phyloP scores from a whole-genome alignment of 306 rosid species.

The Vigna hirtella region DNA sequence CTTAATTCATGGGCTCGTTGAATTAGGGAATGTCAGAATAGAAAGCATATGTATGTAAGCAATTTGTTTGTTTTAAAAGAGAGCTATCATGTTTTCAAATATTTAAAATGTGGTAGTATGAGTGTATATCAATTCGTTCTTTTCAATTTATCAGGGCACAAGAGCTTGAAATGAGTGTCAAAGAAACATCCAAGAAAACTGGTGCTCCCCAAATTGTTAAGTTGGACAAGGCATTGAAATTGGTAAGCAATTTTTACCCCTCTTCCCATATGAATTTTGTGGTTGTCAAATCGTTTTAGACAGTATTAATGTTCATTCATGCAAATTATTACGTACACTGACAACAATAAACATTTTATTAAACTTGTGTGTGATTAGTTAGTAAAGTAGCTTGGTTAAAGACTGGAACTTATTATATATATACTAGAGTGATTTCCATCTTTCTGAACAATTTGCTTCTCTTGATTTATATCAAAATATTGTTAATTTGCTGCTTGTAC shows the following conservation, averaged over 20 bases:
- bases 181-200: slow-evolving; percentile 48
- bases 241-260: slow-evolving; percentile 57
- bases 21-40: background rate
- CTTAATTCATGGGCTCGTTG: too few species aligned
- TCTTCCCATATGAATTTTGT: slow-evolving; percentile 17
- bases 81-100: background rate
- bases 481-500: slow-evolving; percentile 13
- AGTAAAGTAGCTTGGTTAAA: background rate
- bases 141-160: slow-evolving; percentile 28
- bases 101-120: background rate
- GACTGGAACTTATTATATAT: slow-evolving; percentile 3
- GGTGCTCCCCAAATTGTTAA: slow-evolving; percentile 64
- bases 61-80: background rate
- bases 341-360: slow-evolving; percentile 10
- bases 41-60: background rate
- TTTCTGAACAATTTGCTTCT: slow-evolving; percentile 5
- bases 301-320: slow-evolving; percentile 29
- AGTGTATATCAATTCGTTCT: slow-evolving; percentile 10
- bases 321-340: slow-evolving; percentile 10
- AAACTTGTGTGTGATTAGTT: background rate
- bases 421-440: background rate
- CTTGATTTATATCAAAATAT: slow-evolving; percentile 27
- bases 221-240: slow-evolving; percentile 70
- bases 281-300: slow-evolving; percentile 21
- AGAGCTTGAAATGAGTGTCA: slow-evolving; percentile 59